Percentiles rank a stretch among this genome's conserved stretches.
These are phyloP conservation scores for Chrysoporthe deuterocubensis DNA, from an alignment of 2,329 filamentous ascomycete species.

Conservation along the genomic window DNA sequence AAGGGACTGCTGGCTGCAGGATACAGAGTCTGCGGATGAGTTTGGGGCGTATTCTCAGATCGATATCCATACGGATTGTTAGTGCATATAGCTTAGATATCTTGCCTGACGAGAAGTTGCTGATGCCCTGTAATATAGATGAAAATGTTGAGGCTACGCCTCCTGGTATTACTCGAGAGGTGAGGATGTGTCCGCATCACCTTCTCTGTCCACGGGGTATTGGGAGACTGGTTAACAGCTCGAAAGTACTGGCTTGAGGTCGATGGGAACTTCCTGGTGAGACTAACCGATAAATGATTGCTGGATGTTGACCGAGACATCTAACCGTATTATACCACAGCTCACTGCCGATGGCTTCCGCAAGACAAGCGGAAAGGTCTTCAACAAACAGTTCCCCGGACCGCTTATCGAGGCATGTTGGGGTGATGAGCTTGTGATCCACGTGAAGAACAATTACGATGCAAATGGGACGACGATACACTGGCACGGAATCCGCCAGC, in stretches of 20 bases:
- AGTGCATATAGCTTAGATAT: neutral
- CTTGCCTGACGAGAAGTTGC: neutral
- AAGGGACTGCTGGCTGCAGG: slow-evolving; percentile 27
- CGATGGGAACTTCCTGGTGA: slow-evolving; percentile 23
- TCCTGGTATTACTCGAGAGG: slow-evolving; percentile 22
- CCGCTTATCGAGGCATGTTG: slow-evolving; percentile 37
- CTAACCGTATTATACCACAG: slow-evolving; percentile 1
- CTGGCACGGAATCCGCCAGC: slow-evolving; percentile 42
- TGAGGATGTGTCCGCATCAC: neutral
- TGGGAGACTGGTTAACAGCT: neutral
- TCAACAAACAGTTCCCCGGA: slow-evolving; percentile 35
- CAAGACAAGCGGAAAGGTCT: slow-evolving; percentile 28
- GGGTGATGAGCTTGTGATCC: slow-evolving; percentile 36
- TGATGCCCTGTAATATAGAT: slow-evolving; percentile 12
- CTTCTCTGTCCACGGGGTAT: no score
- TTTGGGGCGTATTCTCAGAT: slow-evolving; percentile 25
- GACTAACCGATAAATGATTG: neutral
- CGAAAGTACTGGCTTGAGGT: slow-evolving; percentile 25
- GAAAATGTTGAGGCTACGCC: slow-evolving; percentile 22
- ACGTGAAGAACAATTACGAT: slow-evolving; percentile 34
- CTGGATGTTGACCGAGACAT: neutral
- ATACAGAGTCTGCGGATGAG: slow-evolving; percentile 17
- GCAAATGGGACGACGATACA: slow-evolving; percentile 40
- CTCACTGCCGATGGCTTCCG: slow-evolving; percentile 25
- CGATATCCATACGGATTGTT: slow-evolving; percentile 26